Percentiles rank a stretch among this genome's conserved stretches.
Evolutionary conservation across 176 grass and related monocot genomes (phyloP).

Genomic region (Cenchrus americanus): DNA sequence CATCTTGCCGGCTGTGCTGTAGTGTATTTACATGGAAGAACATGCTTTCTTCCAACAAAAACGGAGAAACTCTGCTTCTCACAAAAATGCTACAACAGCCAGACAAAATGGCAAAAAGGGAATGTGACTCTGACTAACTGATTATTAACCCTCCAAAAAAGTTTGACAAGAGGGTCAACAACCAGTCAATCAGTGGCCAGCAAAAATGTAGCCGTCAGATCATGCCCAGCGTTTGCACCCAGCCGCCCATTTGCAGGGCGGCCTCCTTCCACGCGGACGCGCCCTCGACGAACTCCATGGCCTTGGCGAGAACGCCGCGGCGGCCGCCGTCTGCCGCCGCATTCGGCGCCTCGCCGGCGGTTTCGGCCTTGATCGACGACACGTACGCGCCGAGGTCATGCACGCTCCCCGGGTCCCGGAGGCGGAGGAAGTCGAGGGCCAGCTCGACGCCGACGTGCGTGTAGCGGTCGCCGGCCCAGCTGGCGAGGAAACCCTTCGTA

Average conservation of each 20-base stretch:
- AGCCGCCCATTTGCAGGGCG: constrained; percentile 45
- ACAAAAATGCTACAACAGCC: background rate
- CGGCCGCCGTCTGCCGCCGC: background rate
- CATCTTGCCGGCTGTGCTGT: background rate
- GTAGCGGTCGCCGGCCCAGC: constrained; percentile 44
- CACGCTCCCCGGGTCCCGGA: constrained; percentile 45
- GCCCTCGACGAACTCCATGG: constrained; percentile 30
- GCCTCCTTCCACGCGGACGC: constrained; percentile 47
- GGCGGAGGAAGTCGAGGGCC: constrained; percentile 54
- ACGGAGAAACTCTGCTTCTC: background rate
- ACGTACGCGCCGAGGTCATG: constrained; percentile 62
- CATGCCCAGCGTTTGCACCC: constrained; percentile 50
- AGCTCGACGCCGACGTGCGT: constrained; percentile 70
- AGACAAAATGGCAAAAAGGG: background rate
- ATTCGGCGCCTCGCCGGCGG: background rate
- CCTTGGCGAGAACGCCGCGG: constrained; percentile 25
- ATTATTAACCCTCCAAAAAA: background rate
- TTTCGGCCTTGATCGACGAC: constrained; percentile 14
- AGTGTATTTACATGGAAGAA: background rate
- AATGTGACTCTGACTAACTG: background rate
- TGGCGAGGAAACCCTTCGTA: constrained; percentile 6
- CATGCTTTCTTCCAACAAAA: background rate
- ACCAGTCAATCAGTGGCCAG: background rate
- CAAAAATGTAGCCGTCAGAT: background rate
- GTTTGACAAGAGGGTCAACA: background rate